Conservation (phyloP, 805 yeast species). For the Candida dajiaensis region DNA sequence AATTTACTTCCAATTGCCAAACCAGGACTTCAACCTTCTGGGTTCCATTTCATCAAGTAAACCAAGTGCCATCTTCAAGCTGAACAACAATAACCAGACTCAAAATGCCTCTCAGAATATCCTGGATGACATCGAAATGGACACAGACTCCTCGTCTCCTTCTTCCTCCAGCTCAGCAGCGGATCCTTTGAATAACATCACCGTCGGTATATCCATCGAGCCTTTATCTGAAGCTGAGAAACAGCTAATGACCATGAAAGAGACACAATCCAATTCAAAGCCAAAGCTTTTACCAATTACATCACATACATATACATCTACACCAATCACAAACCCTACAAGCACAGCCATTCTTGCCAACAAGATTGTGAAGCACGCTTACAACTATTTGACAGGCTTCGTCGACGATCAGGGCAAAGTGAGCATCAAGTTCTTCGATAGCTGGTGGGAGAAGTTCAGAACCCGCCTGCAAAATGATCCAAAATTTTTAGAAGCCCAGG, state of each 20-base stretch:
- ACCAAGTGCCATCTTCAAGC: conserved; percentile 88
- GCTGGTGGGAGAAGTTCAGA: conserved; percentile 94
- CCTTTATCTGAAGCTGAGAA: conserved; percentile 61
- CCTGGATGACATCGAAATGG: conserved; percentile 54
- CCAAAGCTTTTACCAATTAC: conserved; percentile 15
- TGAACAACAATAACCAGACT: conserved; percentile 46
- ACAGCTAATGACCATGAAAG: conserved; percentile 39
- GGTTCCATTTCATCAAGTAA: conserved; percentile 60
- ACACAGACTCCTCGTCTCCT: conserved; percentile 20
- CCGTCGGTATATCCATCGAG: conserved; percentile 88
- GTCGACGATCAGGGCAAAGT: conserved; percentile 76
- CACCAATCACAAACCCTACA: conserved; percentile 29
- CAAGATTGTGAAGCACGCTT: conserved; percentile 87
- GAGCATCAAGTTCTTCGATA: conserved; percentile 80
- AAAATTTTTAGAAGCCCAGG: conserved; percentile 53
- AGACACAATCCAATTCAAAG: conserved; percentile 6
- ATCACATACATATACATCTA: conserved; percentile 25
- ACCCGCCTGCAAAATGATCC: conserved; percentile 75
- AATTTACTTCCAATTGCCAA: conserved; percentile 73
- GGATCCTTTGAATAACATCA: conserved; percentile 27
- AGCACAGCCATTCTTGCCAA: conserved; percentile 66
- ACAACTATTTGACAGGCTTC: conserved; percentile 86
- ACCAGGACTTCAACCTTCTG: conserved; percentile 52
- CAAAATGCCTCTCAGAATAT: conserved; percentile 25
- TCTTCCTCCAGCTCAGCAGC: conserved; percentile 15